phyloP scores from a whole-genome alignment of 1,139 yeast species.

The Yarrowia galli region DNA sequence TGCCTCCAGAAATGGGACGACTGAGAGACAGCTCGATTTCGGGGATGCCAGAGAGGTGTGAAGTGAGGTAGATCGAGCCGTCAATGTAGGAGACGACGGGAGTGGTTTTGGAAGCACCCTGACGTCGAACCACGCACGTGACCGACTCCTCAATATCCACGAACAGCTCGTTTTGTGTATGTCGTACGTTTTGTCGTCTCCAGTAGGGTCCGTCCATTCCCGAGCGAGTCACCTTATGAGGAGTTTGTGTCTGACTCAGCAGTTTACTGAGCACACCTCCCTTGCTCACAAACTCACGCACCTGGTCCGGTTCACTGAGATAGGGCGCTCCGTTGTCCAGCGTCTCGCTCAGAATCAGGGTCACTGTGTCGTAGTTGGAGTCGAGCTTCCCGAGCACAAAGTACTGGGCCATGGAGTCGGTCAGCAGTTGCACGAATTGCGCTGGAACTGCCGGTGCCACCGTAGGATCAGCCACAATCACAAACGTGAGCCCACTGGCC shows the following conservation, averaged over 20 bases:
- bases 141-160: conserved; percentile 71
- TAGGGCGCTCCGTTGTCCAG: conserved; percentile 79
- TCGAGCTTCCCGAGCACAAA: conserved; percentile 56
- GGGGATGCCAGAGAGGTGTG: conserved; percentile 79
- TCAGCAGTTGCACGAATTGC: conserved; percentile 26
- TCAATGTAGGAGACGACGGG: conserved; percentile 66
- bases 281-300: conserved; percentile 75
- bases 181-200: conserved; percentile 70
- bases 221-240: neutral
- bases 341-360: conserved; percentile 69
- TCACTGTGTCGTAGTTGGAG: conserved; percentile 69
- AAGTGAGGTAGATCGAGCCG: conserved; percentile 69
- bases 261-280: conserved; percentile 48
- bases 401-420: conserved; percentile 26
- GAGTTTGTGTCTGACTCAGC: neutral
- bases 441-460: neutral
- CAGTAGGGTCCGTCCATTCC: conserved; percentile 51
- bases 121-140: conserved; percentile 38
- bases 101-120: conserved; percentile 42
- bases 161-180: conserved; percentile 80
- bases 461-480: conserved; percentile 33
- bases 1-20: conserved; percentile 33
- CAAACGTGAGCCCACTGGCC: neutral
- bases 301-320: conserved; percentile 72
- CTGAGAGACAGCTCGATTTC: conserved; percentile 64